Evolutionary conservation across 192 early-diverging fungal species (phyloP).

Genomic region (Geranomyces variabilis): DNA sequence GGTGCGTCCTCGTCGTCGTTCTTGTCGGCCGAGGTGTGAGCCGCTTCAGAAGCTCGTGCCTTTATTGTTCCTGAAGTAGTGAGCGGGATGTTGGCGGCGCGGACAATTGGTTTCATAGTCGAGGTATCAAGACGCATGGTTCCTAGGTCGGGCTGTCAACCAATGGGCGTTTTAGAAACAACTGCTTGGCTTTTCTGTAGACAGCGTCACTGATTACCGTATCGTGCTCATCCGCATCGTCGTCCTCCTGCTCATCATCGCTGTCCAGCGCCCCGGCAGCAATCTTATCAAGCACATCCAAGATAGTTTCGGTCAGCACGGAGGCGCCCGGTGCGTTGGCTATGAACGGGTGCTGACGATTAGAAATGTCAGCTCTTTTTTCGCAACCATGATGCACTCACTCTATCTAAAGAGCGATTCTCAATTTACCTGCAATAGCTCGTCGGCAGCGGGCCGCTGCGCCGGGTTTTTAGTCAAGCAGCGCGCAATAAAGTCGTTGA

Average conservation of each 20-base stretch:
- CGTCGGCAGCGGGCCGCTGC: conserved; percentile 49
- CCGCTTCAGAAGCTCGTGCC: background rate
- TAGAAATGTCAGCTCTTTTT: too few relatives aligned
- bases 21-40: background rate
- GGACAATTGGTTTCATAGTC: conserved; percentile 17
- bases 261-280: conserved; percentile 37
- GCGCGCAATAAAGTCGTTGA: conserved; percentile 55
- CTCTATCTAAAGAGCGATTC: too few relatives aligned
- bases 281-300: conserved; percentile 32
- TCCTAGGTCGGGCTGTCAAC: background rate
- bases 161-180: too few relatives aligned
- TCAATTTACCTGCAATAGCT: conserved; percentile 44
- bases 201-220: too few relatives aligned
- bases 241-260: conserved; percentile 13
- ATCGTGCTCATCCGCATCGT: conserved; percentile 28
- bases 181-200: too few relatives aligned
- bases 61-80: background rate
- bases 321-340: conserved; percentile 26
- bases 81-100: background rate
- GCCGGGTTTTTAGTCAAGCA: conserved; percentile 65
- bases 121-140: conserved; percentile 14
- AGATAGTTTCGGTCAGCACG: conserved; percentile 27
- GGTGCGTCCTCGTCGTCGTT: conserved; percentile 5
- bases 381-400: too few relatives aligned
- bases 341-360: conserved; percentile 51